Evolutionary conservation across 768 basidiomycete species (phyloP).

Genomic region (Tubosaeta brunneosetosa): DNA sequence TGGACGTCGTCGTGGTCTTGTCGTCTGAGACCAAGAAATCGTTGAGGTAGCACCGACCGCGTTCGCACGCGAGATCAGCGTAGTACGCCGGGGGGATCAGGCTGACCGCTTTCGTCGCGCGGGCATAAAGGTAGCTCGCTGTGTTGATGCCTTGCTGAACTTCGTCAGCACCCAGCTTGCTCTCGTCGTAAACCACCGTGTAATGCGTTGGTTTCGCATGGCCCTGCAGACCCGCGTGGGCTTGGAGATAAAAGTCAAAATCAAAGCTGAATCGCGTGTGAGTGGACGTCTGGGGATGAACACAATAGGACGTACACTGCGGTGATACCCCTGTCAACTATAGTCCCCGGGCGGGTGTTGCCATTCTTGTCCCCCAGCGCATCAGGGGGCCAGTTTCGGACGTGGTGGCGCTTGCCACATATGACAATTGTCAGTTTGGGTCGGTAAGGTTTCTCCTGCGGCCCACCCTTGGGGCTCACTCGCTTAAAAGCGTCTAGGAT

Average conservation of each 20-base stretch:
- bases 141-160: conserved; percentile 71
- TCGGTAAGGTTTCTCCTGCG: conserved; percentile 43
- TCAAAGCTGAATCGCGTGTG: conserved; percentile 41
- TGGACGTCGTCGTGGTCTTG: conserved; percentile 38
- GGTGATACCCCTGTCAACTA: conserved; percentile 77
- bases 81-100: conserved; percentile 78
- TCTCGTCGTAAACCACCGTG: conserved; percentile 77
- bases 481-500: conserved; percentile 55
- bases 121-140: conserved; percentile 69
- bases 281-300: neutral
- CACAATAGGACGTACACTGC: conserved; percentile 42
- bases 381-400: conserved; percentile 55
- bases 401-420: conserved; percentile 68
- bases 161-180: conserved; percentile 58
- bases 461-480: conserved; percentile 39
- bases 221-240: conserved; percentile 71
- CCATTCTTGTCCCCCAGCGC: conserved; percentile 57
- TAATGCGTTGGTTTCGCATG: conserved; percentile 73
- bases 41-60: conserved; percentile 72
- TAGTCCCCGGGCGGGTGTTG: conserved; percentile 75
- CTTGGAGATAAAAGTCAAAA: conserved; percentile 67
- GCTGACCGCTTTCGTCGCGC: conserved; percentile 82
- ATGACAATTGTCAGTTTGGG: conserved; percentile 70
- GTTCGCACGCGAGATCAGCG: conserved; percentile 78
- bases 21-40: conserved; percentile 58